A percentile compares a stretch with the other conserved stretches of the same genome.
Conservation (phyloP, 495 filamentous ascomycete genomes). For the Penicillium manginii region DNA sequence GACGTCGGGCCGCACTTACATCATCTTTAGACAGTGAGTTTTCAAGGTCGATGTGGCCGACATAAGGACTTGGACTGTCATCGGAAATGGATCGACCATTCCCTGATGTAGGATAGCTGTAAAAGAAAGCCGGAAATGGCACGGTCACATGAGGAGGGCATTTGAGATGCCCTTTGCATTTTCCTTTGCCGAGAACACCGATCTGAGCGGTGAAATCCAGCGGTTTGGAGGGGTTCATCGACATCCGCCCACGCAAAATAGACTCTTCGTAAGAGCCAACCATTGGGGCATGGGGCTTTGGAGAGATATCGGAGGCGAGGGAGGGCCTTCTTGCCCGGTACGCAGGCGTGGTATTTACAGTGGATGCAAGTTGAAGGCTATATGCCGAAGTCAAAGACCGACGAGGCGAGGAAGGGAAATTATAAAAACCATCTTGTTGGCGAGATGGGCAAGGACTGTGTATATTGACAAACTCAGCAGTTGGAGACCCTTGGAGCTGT, state of each 20-base stretch:
- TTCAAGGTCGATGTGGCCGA: slow-evolving; percentile 91
- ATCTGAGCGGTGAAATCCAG: slow-evolving; percentile 95
- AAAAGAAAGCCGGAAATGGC: slow-evolving; percentile 95
- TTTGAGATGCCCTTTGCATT: slow-evolving; percentile 82
- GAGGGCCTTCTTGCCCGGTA: slow-evolving; percentile 69
- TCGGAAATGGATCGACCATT: slow-evolving; percentile 64
- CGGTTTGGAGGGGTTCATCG: slow-evolving; percentile 91
- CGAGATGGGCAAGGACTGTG: slow-evolving; percentile 25
- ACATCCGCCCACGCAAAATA: slow-evolving; percentile 94
- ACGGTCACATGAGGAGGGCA: slow-evolving; percentile 92
- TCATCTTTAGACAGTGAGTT: slow-evolving; percentile 63
- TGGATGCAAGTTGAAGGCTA: slow-evolving; percentile 58
- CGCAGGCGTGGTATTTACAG: slow-evolving; percentile 63
- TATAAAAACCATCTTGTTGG: slow-evolving; percentile 57
- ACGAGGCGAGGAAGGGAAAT: slow-evolving; percentile 69
- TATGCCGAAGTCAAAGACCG: slow-evolving; percentile 70
- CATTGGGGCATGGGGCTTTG: slow-evolving; percentile 87
- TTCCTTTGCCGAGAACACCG: slow-evolving; percentile 86
- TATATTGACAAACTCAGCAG: slow-evolving; percentile 20
- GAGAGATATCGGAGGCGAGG: slow-evolving; percentile 71
- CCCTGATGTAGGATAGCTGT: slow-evolving; percentile 77
- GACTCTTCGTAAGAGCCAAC: slow-evolving; percentile 98
- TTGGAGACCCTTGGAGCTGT: slow-evolving; percentile 40
- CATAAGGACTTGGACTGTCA: slow-evolving; percentile 93
- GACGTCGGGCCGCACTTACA: slow-evolving; percentile 43